Evolutionary conservation across 139 green algal genomes (phyloP).

Genomic region (Chlamydomonas schloesseri): DNA sequence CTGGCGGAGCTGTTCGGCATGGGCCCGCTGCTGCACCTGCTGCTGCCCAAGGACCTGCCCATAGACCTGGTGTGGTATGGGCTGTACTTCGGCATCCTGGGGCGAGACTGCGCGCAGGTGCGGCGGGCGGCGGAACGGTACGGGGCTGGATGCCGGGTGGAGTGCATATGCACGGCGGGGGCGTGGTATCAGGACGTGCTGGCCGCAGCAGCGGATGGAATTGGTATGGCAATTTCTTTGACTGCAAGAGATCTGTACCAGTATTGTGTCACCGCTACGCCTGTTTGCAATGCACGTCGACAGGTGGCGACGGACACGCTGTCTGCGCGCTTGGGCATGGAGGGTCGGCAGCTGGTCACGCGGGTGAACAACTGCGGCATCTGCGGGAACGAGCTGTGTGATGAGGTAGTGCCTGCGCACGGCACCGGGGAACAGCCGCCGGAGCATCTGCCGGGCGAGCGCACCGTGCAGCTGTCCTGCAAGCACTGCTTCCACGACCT

Average conservation of each 20-base stretch:
- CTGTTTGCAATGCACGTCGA: no score
- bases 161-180: no score
- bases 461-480: constrained; percentile 81
- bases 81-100: constrained; percentile 92
- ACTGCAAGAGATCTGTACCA: no score
- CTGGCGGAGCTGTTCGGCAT: constrained; percentile 75
- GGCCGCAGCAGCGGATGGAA: no score
- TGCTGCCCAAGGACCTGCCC: constrained; percentile 41
- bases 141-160: no score
- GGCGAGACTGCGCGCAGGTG: constrained; percentile 84
- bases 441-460: constrained; percentile 35
- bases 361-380: constrained; percentile 81
- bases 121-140: no score
- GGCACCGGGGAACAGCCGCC: background rate
- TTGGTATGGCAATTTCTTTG: no score
- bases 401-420: constrained; percentile 17
- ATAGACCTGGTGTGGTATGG: constrained; percentile 83
- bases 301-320: constrained; percentile 74
- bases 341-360: constrained; percentile 51
- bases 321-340: constrained; percentile 63
- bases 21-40: constrained; percentile 56
- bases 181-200: no score
- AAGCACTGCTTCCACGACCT: constrained; percentile 93
- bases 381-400: constrained; percentile 78
- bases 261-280: no score